These are phyloP conservation scores for Diversispora eburnea DNA, from an alignment of 192 early-diverging fungal genomes.

Conservation along the genomic window DNA sequence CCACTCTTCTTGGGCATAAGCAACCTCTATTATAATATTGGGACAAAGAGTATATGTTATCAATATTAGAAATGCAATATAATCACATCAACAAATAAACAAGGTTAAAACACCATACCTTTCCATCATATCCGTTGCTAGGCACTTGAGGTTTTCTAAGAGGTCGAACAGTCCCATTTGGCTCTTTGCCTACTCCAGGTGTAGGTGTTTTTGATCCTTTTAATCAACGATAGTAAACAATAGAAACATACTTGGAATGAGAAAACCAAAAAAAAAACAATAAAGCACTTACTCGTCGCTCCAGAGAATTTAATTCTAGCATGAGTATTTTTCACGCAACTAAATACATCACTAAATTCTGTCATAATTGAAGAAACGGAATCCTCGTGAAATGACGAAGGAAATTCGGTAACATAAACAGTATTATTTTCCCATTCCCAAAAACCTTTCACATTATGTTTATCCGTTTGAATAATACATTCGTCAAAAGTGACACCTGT, in stretches of 20 bases:
- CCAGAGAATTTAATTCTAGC: not conserved
- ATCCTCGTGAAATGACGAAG: slow-evolving; percentile 12
- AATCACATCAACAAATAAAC: slow-evolving; percentile 18
- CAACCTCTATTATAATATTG: not conserved
- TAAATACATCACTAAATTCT: not conserved
- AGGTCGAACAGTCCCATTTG: not conserved
- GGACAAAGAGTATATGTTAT: slow-evolving; percentile 15
- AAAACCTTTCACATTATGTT: slow-evolving; percentile 9
- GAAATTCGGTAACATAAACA: slow-evolving; percentile 17
- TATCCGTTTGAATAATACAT: slow-evolving; percentile 18
- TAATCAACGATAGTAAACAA: slow-evolving; percentile 14
- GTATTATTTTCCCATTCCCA: slow-evolving; percentile 26
- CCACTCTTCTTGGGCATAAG: not conserved
- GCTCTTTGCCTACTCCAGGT: slow-evolving; percentile 2
- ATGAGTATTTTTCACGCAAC: not conserved
- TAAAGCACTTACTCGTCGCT: slow-evolving; percentile 19
- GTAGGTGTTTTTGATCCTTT: slow-evolving; percentile 11
- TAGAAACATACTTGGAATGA: slow-evolving; percentile 7
- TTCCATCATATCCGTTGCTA: slow-evolving; percentile 8
- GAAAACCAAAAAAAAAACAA: slow-evolving; percentile 3
- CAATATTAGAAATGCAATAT: slow-evolving; percentile 21
- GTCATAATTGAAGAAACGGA: slow-evolving; percentile 1
- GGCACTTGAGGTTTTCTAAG: slow-evolving; percentile 7
- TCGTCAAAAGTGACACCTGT: slow-evolving; percentile 12
- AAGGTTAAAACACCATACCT: slow-evolving; percentile 14